Conservation (phyloP, 345 rosid genomes). For the Ceriops decandra region DNA sequence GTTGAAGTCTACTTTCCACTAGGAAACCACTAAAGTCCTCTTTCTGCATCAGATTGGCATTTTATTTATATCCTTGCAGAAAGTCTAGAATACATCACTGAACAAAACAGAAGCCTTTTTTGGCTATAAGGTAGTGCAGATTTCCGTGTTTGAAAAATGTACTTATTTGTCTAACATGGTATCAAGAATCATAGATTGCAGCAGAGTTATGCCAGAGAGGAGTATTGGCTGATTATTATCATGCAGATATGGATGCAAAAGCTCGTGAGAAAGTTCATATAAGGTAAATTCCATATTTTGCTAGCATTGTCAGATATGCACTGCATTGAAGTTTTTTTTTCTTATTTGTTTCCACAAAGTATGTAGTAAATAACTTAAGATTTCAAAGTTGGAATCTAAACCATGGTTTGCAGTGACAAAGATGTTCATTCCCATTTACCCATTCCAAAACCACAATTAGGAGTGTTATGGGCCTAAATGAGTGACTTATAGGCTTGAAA, state of each 20-base stretch:
- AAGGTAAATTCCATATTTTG: constrained; percentile 38
- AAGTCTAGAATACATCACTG: not conserved
- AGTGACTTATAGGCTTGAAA: too few species aligned
- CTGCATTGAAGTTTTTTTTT: too few species aligned
- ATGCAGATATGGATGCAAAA: constrained; percentile 89
- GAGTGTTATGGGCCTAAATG: too few species aligned
- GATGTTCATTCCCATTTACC: too few species aligned
- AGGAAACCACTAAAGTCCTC: not conserved
- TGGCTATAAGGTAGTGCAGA: not conserved
- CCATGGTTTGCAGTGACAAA: too few species aligned
- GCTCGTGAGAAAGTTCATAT: constrained; percentile 85
- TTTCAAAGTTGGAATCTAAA: too few species aligned
- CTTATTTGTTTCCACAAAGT: too few species aligned
- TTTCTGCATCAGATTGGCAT: not conserved
- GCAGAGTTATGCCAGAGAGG: constrained; percentile 65
- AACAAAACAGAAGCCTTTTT: too few species aligned
- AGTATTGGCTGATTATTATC: constrained; percentile 79
- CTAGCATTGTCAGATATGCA: not conserved
- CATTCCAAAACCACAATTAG: too few species aligned
- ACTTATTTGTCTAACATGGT: constrained; percentile 16
- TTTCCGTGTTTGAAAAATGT: not conserved
- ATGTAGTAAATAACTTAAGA: too few species aligned
- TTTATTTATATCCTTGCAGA: not conserved
- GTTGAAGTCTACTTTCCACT: too few species aligned
- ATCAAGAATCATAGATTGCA: constrained; percentile 63